phyloP scores from a whole-genome alignment of 495 filamentous ascomycete species.

The Aspergillus sparsus region DNA sequence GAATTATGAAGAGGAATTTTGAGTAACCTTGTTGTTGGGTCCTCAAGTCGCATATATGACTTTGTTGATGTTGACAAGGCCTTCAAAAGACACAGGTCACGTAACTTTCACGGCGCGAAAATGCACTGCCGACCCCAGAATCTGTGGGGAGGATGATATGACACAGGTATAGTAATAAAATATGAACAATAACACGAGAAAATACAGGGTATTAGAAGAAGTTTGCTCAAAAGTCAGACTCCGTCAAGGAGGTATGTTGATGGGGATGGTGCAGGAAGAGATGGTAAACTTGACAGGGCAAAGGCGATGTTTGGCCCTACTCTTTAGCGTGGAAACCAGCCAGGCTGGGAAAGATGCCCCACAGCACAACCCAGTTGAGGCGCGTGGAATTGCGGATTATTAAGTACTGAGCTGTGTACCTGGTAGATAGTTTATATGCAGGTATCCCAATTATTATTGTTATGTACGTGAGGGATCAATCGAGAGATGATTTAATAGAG shows the following conservation, averaged over 20 bases:
- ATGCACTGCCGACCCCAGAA: slow-evolving; percentile 6
- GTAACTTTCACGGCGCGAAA: slow-evolving; percentile 31
- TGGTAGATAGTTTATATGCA: slow-evolving; percentile 17
- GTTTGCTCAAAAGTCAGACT: slow-evolving; percentile 5
- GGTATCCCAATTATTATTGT: slow-evolving; percentile 5
- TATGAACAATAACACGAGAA: slow-evolving; percentile 29
- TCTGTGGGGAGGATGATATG: slow-evolving; percentile 19
- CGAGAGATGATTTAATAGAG: neutral
- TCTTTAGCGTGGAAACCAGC: slow-evolving; percentile 50
- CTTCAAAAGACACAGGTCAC: slow-evolving; percentile 27
- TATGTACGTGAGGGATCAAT: slow-evolving; percentile 18
- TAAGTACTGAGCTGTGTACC: slow-evolving; percentile 19
- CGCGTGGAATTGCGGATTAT: slow-evolving; percentile 35
- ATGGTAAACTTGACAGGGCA: slow-evolving; percentile 44
- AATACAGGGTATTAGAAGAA: slow-evolving; percentile 10
- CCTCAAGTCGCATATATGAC: slow-evolving; percentile 27
- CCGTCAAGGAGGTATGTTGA: slow-evolving; percentile 20
- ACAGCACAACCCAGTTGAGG: slow-evolving; percentile 38
- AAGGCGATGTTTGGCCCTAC: slow-evolving; percentile 52
- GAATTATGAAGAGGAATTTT: slow-evolving; percentile 22
- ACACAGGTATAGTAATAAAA: slow-evolving; percentile 6
- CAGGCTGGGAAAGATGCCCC: slow-evolving; percentile 43
- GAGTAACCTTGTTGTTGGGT: slow-evolving; percentile 19
- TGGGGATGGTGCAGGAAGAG: slow-evolving; percentile 38
- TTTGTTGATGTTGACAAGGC: slow-evolving; percentile 34